Percentiles rank a stretch among this genome's conserved stretches.
phyloP scores from a whole-genome alignment of 176 grass and related monocot species.

The Alloteropsis semialata region DNA sequence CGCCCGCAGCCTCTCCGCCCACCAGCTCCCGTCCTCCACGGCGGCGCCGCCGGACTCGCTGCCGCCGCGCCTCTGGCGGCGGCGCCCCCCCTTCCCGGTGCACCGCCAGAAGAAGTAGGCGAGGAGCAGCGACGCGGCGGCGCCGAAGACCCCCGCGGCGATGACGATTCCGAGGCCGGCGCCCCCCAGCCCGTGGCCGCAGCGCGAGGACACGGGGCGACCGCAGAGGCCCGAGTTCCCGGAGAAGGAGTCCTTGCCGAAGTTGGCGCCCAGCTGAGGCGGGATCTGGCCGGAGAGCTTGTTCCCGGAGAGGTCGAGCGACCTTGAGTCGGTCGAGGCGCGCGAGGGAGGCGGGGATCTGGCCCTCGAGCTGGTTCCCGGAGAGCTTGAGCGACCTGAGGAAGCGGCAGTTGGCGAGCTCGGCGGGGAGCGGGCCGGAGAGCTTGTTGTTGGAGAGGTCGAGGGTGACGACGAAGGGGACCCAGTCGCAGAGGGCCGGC shows the following conservation, averaged over 20 bases:
- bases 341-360: slow-evolving; percentile 64
- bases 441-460: slow-evolving; percentile 74
- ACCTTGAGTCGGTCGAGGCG: slow-evolving; percentile 65
- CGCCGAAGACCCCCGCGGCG: slow-evolving; percentile 85
- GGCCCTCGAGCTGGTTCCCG: slow-evolving; percentile 56
- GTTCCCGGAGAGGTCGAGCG: slow-evolving; percentile 76
- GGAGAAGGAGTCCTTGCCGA: slow-evolving; percentile 41
- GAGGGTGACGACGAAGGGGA: slow-evolving; percentile 62
- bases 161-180: slow-evolving; percentile 64
- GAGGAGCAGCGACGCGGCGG: slow-evolving; percentile 59
- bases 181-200: slow-evolving; percentile 33
- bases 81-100: slow-evolving; percentile 45
- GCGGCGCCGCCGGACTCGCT: slow-evolving; percentile 15
- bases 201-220: slow-evolving; percentile 43
- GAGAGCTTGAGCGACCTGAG: slow-evolving; percentile 71
- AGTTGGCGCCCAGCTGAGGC: slow-evolving; percentile 39
- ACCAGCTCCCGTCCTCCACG: slow-evolving; percentile 73
- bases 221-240: slow-evolving; percentile 70
- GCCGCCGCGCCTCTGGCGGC: not conserved
- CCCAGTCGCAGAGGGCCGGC: slow-evolving; percentile 70
- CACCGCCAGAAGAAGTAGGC: slow-evolving; percentile 84
- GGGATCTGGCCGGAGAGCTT: slow-evolving; percentile 65
- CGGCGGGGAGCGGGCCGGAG: slow-evolving; percentile 58
- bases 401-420: slow-evolving; percentile 70
- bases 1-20: slow-evolving; percentile 68